Percentiles rank a stretch among this genome's conserved stretches.
Evolutionary conservation across 31 red algal species (phyloP).

Genomic region (Asparagopsis taxiformis): DNA sequence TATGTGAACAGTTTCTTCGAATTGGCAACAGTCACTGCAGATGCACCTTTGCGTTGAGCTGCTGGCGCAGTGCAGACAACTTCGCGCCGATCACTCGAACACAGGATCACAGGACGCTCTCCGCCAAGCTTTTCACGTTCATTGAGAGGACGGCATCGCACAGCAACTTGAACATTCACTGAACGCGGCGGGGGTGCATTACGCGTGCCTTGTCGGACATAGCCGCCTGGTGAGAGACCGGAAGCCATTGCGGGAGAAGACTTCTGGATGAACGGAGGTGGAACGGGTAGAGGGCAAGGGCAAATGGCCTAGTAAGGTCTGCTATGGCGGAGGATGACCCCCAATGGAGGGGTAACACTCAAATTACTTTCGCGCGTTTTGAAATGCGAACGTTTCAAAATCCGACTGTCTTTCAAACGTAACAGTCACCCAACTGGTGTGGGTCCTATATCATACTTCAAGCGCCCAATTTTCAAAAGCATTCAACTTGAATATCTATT

Average conservation of each 20-base stretch:
- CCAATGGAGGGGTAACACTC: too few species aligned
- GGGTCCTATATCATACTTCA: too few species aligned
- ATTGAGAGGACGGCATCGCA: conserved; percentile 93
- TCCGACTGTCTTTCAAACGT: too few species aligned
- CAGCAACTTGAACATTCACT: conserved; percentile 96
- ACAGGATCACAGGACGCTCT: conserved; percentile 61
- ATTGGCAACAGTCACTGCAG: conserved; percentile 23
- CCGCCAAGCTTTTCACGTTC: conserved; percentile 43
- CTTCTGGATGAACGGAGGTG: neutral
- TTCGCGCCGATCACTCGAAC: conserved; percentile 30
- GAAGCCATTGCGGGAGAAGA: conserved; percentile 4
- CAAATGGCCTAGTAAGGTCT: too few species aligned
- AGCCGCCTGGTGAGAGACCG: conserved; percentile 71
- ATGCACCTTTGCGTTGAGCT: conserved; percentile 22
- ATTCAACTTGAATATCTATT: too few species aligned
- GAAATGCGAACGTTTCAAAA: too few species aligned
- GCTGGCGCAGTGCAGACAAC: conserved; percentile 32
- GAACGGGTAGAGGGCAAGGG: too few species aligned
- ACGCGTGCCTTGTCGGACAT: conserved; percentile 71
- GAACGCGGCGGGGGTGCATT: conserved; percentile 56
- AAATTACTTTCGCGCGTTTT: too few species aligned
- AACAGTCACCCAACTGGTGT: too few species aligned
- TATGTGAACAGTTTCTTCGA: conserved; percentile 73
- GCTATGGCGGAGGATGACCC: too few species aligned
- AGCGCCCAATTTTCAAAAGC: too few species aligned